Evolutionary conservation across 257 asterid species (phyloP).

Genomic region (Salvia hispanica): DNA sequence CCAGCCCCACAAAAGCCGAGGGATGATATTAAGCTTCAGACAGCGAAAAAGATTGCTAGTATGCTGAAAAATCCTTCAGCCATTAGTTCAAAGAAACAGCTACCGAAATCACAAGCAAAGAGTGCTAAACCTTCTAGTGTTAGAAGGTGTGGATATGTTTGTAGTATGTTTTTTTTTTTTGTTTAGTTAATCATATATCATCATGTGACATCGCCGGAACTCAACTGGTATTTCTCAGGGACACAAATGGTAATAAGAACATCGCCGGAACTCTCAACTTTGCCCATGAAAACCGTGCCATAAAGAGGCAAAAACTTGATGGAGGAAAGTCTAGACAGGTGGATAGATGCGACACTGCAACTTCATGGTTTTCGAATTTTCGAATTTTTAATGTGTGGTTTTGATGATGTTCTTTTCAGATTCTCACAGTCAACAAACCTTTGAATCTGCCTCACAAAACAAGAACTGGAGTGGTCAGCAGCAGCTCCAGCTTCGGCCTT

Average conservation of each 20-base stretch:
- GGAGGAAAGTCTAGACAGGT: slow-evolving; percentile 90
- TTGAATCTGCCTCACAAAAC: slow-evolving; percentile 78
- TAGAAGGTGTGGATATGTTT: slow-evolving; percentile 48
- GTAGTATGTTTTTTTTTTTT: not conserved
- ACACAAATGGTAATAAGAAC: slow-evolving; percentile 42
- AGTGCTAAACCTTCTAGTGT: slow-evolving; percentile 54
- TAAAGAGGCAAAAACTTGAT: slow-evolving; percentile 87
- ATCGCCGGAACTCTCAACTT: slow-evolving; percentile 58
- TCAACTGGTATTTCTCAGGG: slow-evolving; percentile 45
- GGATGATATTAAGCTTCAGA: slow-evolving; percentile 50
- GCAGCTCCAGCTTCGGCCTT: slow-evolving; percentile 45
- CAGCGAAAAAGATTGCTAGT: slow-evolving; percentile 69
- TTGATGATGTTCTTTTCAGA: slow-evolving; percentile 41
- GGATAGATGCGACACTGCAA: not conserved
- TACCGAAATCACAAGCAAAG: slow-evolving; percentile 51
- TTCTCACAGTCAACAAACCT: slow-evolving; percentile 66
- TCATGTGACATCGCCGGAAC: too few species aligned
- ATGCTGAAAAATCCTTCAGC: slow-evolving; percentile 66
- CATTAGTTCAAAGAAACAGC: slow-evolving; percentile 52
- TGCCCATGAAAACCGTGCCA: slow-evolving; percentile 82
- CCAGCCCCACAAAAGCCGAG: slow-evolving; percentile 55
- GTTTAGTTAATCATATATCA: not conserved
- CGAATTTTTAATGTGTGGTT: not conserved
- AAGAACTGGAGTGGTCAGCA: slow-evolving; percentile 52
- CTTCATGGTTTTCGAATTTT: not conserved